Conservation (phyloP, 441 rosid species). For the Syzygium malaccense region DNA sequence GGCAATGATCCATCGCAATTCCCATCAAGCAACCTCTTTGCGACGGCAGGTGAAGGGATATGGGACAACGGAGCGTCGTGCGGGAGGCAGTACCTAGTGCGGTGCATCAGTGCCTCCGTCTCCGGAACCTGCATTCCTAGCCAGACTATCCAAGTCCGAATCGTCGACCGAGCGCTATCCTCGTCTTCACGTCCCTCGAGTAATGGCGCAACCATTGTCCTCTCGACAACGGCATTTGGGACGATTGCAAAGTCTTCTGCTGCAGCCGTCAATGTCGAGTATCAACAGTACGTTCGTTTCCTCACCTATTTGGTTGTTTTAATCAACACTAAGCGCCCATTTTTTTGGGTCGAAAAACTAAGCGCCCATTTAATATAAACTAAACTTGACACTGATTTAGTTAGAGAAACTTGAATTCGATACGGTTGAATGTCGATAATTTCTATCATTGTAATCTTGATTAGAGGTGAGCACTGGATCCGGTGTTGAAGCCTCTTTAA, state of each 20-base stretch:
- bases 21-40: constrained; percentile 43
- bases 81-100: constrained; percentile 38
- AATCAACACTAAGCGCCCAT: not conserved
- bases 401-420: not conserved
- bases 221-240: constrained; percentile 32
- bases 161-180: constrained; percentile 32
- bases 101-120: constrained; percentile 39
- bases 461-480: no score
- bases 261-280: constrained; percentile 33
- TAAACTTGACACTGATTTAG: not conserved
- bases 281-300: constrained; percentile 21
- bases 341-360: not conserved
- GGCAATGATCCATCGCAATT: constrained; percentile 32
- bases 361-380: not conserved
- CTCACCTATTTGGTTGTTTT: not conserved
- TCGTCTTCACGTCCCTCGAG: constrained; percentile 25
- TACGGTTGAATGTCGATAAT: not conserved
- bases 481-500: no score
- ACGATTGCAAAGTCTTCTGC: constrained; percentile 25
- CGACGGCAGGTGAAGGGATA: constrained; percentile 46
- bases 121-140: constrained; percentile 21
- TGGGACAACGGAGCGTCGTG: constrained; percentile 71
- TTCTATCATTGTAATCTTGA: not conserved
- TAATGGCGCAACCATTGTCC: constrained; percentile 27
- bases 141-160: constrained; percentile 22